Evolutionary conservation across 345 rosid genomes (phyloP).

Genomic region (Bretschneidera sinensis): DNA sequence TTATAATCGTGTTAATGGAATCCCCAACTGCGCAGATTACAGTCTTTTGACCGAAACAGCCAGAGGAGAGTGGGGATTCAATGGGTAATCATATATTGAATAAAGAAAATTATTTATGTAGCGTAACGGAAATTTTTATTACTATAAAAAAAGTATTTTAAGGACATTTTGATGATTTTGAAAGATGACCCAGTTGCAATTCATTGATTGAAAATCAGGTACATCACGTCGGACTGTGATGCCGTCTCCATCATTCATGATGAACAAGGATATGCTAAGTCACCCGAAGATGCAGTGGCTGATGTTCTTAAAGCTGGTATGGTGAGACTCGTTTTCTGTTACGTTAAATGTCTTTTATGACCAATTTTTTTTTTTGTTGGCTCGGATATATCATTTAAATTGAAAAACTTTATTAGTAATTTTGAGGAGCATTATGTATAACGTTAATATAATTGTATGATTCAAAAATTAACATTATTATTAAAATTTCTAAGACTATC

Average conservation of each 20-base stretch:
- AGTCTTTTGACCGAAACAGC: slow-evolving; percentile 55
- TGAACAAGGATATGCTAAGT: slow-evolving; percentile 54
- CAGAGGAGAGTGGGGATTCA: slow-evolving; percentile 65
- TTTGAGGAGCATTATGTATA: no score
- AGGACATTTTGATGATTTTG: no score
- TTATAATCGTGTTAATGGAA: slow-evolving; percentile 72
- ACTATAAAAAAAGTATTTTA: neutral
- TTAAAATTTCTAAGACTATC: no score
- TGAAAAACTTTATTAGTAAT: no score
- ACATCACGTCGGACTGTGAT: slow-evolving; percentile 86
- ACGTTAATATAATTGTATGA: no score
- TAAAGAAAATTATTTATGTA: no score
- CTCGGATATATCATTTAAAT: no score
- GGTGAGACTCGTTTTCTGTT: no score
- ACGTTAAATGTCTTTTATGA: no score
- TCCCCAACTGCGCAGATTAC: slow-evolving; percentile 67
- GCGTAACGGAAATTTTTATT: neutral
- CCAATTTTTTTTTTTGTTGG: no score
- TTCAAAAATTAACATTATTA: no score
- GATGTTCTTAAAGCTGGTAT: slow-evolving; percentile 81
- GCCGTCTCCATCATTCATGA: slow-evolving; percentile 66
- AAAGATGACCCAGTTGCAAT: no score
- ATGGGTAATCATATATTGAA: slow-evolving; percentile 39
- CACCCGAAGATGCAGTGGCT: slow-evolving; percentile 81
- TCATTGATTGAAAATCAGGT: slow-evolving; percentile 36